phyloP scores from a whole-genome alignment of 768 basidiomycete species.

The Fibroporia radiculosa region DNA sequence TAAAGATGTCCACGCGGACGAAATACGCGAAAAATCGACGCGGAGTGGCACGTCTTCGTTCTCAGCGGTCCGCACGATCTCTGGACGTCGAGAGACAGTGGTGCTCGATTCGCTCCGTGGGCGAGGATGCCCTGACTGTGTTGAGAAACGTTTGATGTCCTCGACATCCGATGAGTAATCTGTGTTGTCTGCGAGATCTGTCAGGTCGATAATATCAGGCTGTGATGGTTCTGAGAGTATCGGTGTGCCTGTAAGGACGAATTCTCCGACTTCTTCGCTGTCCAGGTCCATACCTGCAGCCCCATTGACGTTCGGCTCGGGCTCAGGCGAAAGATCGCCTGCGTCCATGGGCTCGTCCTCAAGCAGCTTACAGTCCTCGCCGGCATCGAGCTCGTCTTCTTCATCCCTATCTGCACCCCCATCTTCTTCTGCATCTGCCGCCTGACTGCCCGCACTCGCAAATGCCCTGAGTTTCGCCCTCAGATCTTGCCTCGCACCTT shows the following conservation, averaged over 20 bases:
- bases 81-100: slow-evolving; percentile 3
- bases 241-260: too few relatives aligned
- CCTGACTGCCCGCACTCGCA: slow-evolving; percentile 41
- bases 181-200: background rate
- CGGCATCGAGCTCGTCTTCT: slow-evolving; percentile 12
- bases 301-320: background rate
- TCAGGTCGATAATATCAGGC: slow-evolving; percentile 3
- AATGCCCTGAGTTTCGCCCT: slow-evolving; percentile 44
- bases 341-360: slow-evolving; percentile 10
- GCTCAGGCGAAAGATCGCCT: background rate
- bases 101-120: background rate
- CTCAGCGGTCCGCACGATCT: slow-evolving; percentile 10
- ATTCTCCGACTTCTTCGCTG: background rate
- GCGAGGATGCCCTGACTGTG: background rate
- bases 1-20: slow-evolving; percentile 7
- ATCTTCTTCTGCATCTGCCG: slow-evolving; percentile 13
- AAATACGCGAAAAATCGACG: slow-evolving; percentile 8
- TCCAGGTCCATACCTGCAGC: background rate
- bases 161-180: background rate
- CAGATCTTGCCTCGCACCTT: slow-evolving; percentile 27
- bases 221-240: background rate
- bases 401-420: slow-evolving; percentile 9
- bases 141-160: background rate
- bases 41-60: slow-evolving; percentile 4
- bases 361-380: slow-evolving; percentile 13